Evolutionary conservation across 2,329 filamentous ascomycete genomes (phyloP), one percentile per base, ranked within the genome.

Genomic region (Colletotrichum sp.): DNA sequence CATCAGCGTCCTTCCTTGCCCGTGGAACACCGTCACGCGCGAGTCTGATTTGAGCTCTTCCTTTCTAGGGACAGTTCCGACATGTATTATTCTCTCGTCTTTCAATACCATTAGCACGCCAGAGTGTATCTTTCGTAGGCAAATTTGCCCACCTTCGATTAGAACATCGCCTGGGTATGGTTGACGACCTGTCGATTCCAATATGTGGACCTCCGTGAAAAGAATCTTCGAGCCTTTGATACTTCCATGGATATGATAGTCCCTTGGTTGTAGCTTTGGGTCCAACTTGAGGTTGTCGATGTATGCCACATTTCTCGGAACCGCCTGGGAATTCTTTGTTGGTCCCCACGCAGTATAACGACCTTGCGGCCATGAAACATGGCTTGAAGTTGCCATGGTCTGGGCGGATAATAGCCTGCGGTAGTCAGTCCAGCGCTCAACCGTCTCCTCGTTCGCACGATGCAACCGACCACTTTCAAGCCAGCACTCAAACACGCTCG

Each of bases 341-440:
- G 18, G 43, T 6, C 43, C 43, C 43, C 43, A 48, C 5, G 43
- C 9, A n/a, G 43, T 13, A 21, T 48, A 48, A 4, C 43, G 16
- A 21, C 43, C 43, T 48, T 48, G 9, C 10, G 43, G n/a, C 43
- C 43, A 48, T 18, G 43, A 48, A 21, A 48, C 43, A 48, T 48
- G 18, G 43, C 18, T 48, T 48, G n/a, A 21, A 48, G 43, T n/a
- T 48, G 18, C 2, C 43, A 48, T 48, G 9, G 9, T 48, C 5
- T 21, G 10, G 9, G 43, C 9, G 0, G 43, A 48, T 21, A 3
- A n/a, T 48, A 21, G 43, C 4, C 9, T n/a, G 0, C 0, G 18
- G 10, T 21, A 6, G 43, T 12, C 43, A 48, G 10, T 13, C n/a
- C 18, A 3, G 43, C n/a, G 18, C n/a, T n/a, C 10, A 13, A 21